These are phyloP conservation scores for Sisymbrium irio DNA, from an alignment of 345 rosid species.

Conservation along the genomic window DNA sequence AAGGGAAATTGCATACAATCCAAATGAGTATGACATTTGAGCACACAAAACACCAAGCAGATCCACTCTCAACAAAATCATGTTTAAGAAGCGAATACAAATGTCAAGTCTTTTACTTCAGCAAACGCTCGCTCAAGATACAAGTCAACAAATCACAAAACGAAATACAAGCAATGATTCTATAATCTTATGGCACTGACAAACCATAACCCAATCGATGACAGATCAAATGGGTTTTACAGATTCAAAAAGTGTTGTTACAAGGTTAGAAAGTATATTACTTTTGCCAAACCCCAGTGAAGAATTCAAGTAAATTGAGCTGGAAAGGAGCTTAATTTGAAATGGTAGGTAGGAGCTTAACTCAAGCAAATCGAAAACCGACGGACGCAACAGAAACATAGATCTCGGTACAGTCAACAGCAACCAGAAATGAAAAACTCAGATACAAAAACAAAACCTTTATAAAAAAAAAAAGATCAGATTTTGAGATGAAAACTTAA, in stretches of 20 bases:
- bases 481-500: neutral
- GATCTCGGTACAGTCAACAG: constrained; percentile 16
- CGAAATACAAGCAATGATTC: neutral
- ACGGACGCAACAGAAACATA: neutral
- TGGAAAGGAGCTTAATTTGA: neutral
- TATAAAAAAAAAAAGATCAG: neutral
- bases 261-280: neutral
- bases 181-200: neutral
- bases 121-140: constrained; percentile 6
- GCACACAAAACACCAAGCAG: constrained; percentile 13
- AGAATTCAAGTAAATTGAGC: neutral
- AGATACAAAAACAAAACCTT: neutral
- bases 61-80: neutral
- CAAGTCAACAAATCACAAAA: constrained; percentile 1
- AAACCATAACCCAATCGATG: neutral
- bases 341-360: neutral
- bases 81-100: neutral
- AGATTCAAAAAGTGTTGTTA: neutral
- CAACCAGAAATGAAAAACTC: neutral
- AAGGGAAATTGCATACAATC: neutral
- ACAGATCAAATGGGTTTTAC: neutral
- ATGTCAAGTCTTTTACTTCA: neutral
- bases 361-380: neutral
- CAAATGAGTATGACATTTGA: constrained; percentile 11
- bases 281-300: neutral